phyloP scores from a whole-genome alignment of 164 flowering plant genomes.

The Paratinospora sagittata region DNA sequence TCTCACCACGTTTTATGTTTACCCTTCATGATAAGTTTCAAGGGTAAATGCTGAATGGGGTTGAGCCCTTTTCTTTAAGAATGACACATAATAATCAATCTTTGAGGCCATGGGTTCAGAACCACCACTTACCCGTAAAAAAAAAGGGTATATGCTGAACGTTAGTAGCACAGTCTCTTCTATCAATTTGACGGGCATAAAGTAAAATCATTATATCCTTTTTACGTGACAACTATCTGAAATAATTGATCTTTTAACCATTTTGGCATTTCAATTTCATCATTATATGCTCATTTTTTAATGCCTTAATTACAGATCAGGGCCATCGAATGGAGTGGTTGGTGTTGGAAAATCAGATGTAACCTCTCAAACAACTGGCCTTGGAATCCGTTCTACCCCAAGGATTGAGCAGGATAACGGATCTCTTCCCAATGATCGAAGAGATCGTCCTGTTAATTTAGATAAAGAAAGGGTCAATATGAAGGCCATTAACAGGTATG shows the following conservation, averaged over 20 bases:
- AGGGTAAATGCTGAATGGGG: no score
- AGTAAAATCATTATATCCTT: no score
- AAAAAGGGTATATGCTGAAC: no score
- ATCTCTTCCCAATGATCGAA: constrained; percentile 48
- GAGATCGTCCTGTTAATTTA: constrained; percentile 46
- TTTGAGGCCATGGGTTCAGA: no score
- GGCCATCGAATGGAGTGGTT: constrained; percentile 44
- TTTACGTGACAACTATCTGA: no score
- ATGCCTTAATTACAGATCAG: constrained; percentile 38
- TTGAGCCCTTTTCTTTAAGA: no score
- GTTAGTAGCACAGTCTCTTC: no score
- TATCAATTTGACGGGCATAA: no score
- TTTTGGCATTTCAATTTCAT: neutral
- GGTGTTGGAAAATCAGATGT: constrained; percentile 60
- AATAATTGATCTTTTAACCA: neutral
- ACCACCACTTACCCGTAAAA: no score
- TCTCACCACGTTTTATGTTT: neutral
- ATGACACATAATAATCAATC: no score
- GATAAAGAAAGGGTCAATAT: constrained; percentile 72
- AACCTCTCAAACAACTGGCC: constrained; percentile 40
- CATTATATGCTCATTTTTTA: neutral
- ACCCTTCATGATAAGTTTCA: no score
- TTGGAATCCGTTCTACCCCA: constrained; percentile 41
- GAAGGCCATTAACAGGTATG: constrained; percentile 68
- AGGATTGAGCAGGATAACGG: constrained; percentile 54